Percentiles rank a stretch among this genome's conserved stretches.
phyloP scores from a whole-genome alignment of 2,329 filamentous ascomycete species.

The Fusarium pininemorale region DNA sequence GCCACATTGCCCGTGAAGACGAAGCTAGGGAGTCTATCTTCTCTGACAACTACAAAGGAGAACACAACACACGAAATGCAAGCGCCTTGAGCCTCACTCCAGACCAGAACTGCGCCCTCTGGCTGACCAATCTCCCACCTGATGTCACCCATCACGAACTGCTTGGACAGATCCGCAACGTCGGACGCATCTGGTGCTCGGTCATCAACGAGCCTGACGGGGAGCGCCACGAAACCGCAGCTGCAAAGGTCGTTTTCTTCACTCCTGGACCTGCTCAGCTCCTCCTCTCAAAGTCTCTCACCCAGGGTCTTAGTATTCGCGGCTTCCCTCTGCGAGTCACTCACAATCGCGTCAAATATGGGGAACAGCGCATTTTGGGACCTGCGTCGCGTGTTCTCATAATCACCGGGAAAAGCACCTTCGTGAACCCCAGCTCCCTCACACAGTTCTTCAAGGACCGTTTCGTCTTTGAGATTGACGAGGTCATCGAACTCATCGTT shows the following conservation, averaged over 20 bases:
- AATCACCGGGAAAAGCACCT: conserved; percentile 54
- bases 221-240: conserved; percentile 49
- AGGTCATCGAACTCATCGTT: conserved; percentile 46
- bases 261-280: conserved; percentile 50
- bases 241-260: conserved; percentile 62
- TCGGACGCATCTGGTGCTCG: conserved; percentile 61
- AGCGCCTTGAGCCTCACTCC: conserved; percentile 45
- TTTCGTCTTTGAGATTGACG: conserved; percentile 60
- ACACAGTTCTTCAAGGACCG: conserved; percentile 52
- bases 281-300: conserved; percentile 39
- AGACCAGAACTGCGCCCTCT: conserved; percentile 60
- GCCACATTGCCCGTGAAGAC: neutral
- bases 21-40: conserved; percentile 24
- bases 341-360: conserved; percentile 60
- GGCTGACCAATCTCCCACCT: conserved; percentile 61
- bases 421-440: conserved; percentile 56
- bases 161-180: conserved; percentile 53
- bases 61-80: conserved; percentile 49
- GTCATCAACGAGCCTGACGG: conserved; percentile 61
- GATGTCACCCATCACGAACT: conserved; percentile 54
- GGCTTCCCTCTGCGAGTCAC: conserved; percentile 51
- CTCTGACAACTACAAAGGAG: conserved; percentile 50
- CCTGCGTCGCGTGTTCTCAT: conserved; percentile 59
- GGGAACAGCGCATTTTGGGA: conserved; percentile 41
- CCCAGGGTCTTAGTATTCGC: conserved; percentile 49